These are phyloP conservation scores for Ceratobasidium sp. DNA, from an alignment of 1,284 basidiomycete species.

Conservation along the genomic window DNA sequence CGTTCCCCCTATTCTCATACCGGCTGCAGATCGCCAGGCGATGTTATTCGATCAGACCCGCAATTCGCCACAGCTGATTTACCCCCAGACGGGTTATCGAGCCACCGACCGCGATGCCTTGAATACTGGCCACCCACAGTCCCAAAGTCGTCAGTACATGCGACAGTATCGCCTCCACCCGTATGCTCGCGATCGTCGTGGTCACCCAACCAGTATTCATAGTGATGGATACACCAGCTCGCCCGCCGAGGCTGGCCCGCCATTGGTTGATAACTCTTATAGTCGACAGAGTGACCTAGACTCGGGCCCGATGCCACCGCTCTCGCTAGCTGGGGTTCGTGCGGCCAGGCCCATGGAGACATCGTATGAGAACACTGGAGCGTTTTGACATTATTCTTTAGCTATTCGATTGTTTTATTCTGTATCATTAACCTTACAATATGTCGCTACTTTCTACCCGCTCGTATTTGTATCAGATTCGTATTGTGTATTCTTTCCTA, in stretches of 20 bases:
- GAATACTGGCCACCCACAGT: neutral
- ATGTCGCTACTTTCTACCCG: neutral
- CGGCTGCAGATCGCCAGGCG: neutral
- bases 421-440: neutral
- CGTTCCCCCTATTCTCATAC: slow-evolving; percentile 1
- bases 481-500: slow-evolving; percentile 3
- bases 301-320: slow-evolving; percentile 8
- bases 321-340: slow-evolving; percentile 6
- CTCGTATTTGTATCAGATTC: slow-evolving; percentile 12
- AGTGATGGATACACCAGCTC: neutral
- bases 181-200: slow-evolving; percentile 22
- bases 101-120: neutral
- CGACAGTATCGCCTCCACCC: slow-evolving; percentile 17
- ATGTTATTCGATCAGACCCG: slow-evolving; percentile 3
- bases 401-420: neutral
- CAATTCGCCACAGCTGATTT: neutral
- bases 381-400: slow-evolving; percentile 3
- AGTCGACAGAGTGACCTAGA: neutral
- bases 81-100: neutral
- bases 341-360: neutral
- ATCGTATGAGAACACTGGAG: neutral
- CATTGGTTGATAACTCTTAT: neutral
- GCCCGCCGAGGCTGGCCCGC: neutral
- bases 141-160: slow-evolving; percentile 1
- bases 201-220: neutral